Evolutionary conservation across 768 basidiomycete genomes (phyloP), one percentile per base, ranked within the genome.

Genomic region (Leccinum sublutescens): DNA sequence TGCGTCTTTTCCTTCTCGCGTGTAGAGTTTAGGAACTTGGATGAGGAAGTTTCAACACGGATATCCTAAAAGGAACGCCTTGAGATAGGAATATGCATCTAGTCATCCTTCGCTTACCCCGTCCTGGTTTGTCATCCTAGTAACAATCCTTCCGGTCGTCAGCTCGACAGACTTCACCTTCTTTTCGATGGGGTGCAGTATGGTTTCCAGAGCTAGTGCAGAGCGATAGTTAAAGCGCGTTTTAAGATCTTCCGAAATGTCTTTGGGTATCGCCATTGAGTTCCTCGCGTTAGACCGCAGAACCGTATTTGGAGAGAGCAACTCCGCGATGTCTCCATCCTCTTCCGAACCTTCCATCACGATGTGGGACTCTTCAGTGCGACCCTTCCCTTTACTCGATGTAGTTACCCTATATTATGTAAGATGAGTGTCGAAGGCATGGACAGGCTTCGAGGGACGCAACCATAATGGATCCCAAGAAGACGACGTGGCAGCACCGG

Each of bases 11-110:
- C 62, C 31, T 33, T 63, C 47, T 57, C 57, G 5, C 59, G 64
- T 15, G 34, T 0, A 31, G 69, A 57, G 49, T 73, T 64, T 19
- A 52, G 5, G 27, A 75, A 62, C 19, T 60, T 56, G 31, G 72
- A 71, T 2, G 72, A 68, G 12, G 71, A 75, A 10, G 67, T 71
- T 43, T 63, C 66, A 12, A 75, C 40, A 12, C 5, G 21, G 23
- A 23, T 23, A 23, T n/a, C 33, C 68, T 71, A 57, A 27, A 11
- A 29, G 10, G 49, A 55, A 40, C 9, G 6, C 21, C 8, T 45
- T 64, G 52, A 63, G 60, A 60, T 45, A 52, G 4, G 21, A 45
- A 55, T 21, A 21, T 53, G 14, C 19, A 4, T 31, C 40, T 55
- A 25, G 19, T 34, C 38, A 50, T 5, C 38, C 38, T 57, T 50